Base-by-base conservation (phyloP, 2,329 filamentous ascomycete genomes). In the Gliomastix tumulicola region DNA sequence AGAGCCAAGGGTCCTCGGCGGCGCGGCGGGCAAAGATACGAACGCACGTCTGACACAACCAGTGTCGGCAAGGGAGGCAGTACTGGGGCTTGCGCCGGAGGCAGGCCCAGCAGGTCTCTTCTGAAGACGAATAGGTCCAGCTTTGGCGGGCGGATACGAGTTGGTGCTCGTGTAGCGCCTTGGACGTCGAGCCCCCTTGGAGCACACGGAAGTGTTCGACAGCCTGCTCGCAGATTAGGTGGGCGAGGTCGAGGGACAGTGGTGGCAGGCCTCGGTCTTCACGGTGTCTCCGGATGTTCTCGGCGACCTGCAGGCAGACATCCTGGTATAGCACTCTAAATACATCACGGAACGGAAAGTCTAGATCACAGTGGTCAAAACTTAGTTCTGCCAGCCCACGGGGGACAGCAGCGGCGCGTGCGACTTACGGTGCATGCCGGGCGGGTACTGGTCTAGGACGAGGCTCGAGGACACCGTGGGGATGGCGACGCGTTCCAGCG, bases 401-500 rank as follows among this genome's bases (percentile, higher is more conserved):
- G 12, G 23, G 15, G 23, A 27, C 12, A 27, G n/a, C n/a, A n/a
- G n/a, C n/a, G n/a, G n/a, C n/a, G n/a, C n/a, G n/a, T n/a, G n/a
- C n/a, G n/a, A n/a, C 25, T 17, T 37, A 42, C 40, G 13, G 30
- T 39, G 37, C 21, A 36, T 36, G 21, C 30, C 40, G 6, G 37
- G 40, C 9, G 32, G 30, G 30, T 42, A 42, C 19, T 42, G 37
- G 25, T 42, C 35, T 16, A 42, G 31, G n/a, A 42, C 25, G 19
- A 42, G 34, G 27, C 32, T 36, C 12, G 37, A 42, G 12, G 40
- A 32, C n/a, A 42, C 30, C 18, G 39, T 18, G 19, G 37, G 39
- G n/a, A 32, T 15, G 13, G 35, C 34, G 16, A 23, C 12, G 8
- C 33, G 17, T n/a, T 16, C 11, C 6, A 30, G 22, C 27, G 15